A percentile compares a stretch with the other conserved stretches of the same genome.
Conservation (phyloP, 179 eudicot genomes). For the Spinacia oleracea region DNA sequence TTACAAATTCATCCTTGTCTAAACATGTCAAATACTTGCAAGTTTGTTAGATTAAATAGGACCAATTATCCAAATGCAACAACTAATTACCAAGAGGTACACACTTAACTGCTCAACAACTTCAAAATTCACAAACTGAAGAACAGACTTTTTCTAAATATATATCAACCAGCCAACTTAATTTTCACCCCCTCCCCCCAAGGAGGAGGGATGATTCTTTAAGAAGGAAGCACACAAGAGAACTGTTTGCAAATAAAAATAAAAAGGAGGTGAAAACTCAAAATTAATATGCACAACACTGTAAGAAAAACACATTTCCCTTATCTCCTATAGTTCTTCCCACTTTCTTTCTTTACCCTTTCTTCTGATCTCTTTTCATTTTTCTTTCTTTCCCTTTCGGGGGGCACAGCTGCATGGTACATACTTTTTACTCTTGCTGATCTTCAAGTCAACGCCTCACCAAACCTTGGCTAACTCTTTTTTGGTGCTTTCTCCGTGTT, state of each 20-base stretch:
- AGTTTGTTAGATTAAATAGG: not conserved
- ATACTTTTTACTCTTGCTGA: not conserved
- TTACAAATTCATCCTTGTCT: not conserved
- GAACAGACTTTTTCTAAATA: no score
- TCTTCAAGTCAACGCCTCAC: not conserved
- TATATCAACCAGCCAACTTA: not conserved
- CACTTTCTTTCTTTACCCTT: not conserved
- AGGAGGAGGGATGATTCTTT: not conserved
- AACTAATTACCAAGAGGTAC: not conserved
- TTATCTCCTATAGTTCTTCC: not conserved
- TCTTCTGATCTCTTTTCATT: not conserved
- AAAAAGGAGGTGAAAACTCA: not conserved
- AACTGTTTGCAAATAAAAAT: not conserved
- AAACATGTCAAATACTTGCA: not conserved
- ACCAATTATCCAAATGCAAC: not conserved
- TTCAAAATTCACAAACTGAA: not conserved
- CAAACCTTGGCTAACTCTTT: not conserved
- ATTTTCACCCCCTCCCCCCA: not conserved
- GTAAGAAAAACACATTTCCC: not conserved
- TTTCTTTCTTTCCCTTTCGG: not conserved
- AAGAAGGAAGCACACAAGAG: not conserved
- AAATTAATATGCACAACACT: not conserved
- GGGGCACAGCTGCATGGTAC: conserved; percentile 4
- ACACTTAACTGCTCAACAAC: not conserved
- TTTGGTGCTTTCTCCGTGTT: not conserved